Evolutionary conservation across 352 stramenopile genomes (phyloP), one percentile per base, ranked within the genome.

Genomic region (Vaucheria bursata): DNA sequence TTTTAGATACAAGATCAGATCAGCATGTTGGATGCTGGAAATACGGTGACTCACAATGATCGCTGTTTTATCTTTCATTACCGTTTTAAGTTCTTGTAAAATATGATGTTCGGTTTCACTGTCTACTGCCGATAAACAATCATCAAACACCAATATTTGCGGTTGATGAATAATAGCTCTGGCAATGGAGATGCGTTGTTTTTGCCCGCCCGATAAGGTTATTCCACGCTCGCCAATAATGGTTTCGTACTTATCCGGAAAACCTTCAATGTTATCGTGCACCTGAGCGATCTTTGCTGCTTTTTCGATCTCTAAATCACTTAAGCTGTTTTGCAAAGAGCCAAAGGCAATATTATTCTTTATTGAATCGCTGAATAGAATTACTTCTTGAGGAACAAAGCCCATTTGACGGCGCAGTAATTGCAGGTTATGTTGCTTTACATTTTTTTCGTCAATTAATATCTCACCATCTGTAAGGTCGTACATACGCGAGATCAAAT

Each of bases 81-180:
- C 25, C 18, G 18, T 25, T 25, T 59, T 59, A 18, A 59, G 25
- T 18, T 59, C 12, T 25, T 25, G 45, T 18, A 59, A 18, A 25
- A 59, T 59, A 18, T 59, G 18, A 18, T 59, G 12, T 25, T 59
- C 45, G 45, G 45, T 59, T 59, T 59, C 45, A 25, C 18, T 91
- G 80, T 96, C 91, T 0, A 96, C 90, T 0, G 91, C 91, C n/a
- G 88, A 91, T 35, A 96, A 80, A 59, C 45, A 18, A 73, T 95
- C 90, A 69, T 96, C 91, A 29, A 96, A 79, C 29, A 96, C 71
- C 73, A 76, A 7, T 4, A 76, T 25, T n/a, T 72, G n/a, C n/a
- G 71, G 7, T 29, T 31, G n/a, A 0, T 8, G 8, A 25, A 29
- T 29, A 8, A 74, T 31, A 8, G 68, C 68, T 8, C 68, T 31